These are phyloP conservation scores for Kluyveromyces wickerhamii DNA, from an alignment of 805 yeast genomes.

Conservation along the genomic window DNA sequence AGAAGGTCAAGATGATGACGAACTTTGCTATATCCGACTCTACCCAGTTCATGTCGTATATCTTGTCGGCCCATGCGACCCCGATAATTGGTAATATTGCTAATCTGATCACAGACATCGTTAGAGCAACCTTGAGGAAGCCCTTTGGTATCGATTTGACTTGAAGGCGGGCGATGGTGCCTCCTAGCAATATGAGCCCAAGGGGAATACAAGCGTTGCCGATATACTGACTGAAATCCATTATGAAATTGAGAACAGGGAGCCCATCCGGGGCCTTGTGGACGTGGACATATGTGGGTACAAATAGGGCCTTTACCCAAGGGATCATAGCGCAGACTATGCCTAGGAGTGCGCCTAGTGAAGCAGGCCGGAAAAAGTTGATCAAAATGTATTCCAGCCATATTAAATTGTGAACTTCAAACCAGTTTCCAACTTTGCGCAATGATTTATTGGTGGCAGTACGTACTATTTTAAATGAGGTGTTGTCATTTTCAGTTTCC, in stretches of 20 bases:
- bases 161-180: slow-evolving; percentile 72
- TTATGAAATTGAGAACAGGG: slow-evolving; percentile 78
- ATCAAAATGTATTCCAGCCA: slow-evolving; percentile 33
- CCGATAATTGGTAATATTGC: slow-evolving; percentile 77
- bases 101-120: slow-evolving; percentile 50
- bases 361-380: slow-evolving; percentile 63
- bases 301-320: slow-evolving; percentile 69
- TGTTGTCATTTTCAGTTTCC: background rate
- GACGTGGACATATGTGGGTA: slow-evolving; percentile 40
- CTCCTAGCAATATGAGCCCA: slow-evolving; percentile 77
- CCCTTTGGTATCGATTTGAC: slow-evolving; percentile 53
- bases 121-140: slow-evolving; percentile 50
- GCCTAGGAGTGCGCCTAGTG: slow-evolving; percentile 59
- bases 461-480: slow-evolving; percentile 1
- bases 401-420: slow-evolving; percentile 19
- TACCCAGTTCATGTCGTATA: slow-evolving; percentile 57
- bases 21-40: slow-evolving; percentile 53
- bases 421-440: background rate
- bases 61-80: slow-evolving; percentile 52
- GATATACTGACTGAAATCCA: slow-evolving; percentile 72
- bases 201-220: slow-evolving; percentile 87
- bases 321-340: slow-evolving; percentile 76
- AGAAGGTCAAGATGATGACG: slow-evolving; percentile 64
- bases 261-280: slow-evolving; percentile 74
- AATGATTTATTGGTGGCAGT: slow-evolving; percentile 1